Percentiles rank a stretch among this genome's conserved stretches.
Conservation (phyloP, 2,329 filamentous ascomycete species). For the Colletotrichum sp. region DNA sequence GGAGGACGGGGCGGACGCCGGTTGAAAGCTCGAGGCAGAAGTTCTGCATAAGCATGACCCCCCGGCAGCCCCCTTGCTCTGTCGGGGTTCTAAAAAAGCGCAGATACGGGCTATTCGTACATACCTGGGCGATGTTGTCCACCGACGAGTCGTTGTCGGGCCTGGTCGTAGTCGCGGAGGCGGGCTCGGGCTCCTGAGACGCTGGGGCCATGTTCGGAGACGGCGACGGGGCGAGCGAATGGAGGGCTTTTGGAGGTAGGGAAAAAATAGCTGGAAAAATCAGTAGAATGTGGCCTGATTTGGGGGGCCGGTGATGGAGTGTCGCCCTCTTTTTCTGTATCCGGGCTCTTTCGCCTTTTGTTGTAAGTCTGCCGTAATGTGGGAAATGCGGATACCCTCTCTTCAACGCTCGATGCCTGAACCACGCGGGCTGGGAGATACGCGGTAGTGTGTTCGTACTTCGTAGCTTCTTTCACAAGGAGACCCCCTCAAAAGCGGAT, state of each 20-base stretch:
- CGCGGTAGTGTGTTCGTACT: neutral
- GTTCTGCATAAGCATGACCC: conserved; percentile 1
- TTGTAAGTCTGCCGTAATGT: neutral
- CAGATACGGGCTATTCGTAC: conserved; percentile 7
- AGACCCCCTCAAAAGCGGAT: neutral
- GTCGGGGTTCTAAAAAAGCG: neutral
- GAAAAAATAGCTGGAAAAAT: neutral
- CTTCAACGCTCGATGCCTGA: neutral
- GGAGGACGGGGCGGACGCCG: neutral
- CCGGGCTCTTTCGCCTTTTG: neutral
- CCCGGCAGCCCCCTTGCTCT: neutral
- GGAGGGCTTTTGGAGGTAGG: neutral
- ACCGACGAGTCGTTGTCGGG: conserved; percentile 15
- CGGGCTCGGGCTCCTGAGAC: conserved; percentile 16
- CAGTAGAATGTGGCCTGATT: conserved; percentile 16
- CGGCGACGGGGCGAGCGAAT: conserved; percentile 9
- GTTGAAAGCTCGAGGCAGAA: neutral
- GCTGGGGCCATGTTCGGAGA: conserved; percentile 20
- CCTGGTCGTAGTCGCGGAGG: conserved; percentile 18
- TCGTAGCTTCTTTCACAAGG: neutral
- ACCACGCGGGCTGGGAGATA: neutral
- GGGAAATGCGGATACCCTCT: conserved; percentile 13
- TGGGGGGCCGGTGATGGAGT: conserved; percentile 10
- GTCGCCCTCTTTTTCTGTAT: conserved; percentile 16
- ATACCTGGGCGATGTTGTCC: conserved; percentile 22